Percentiles rank a stretch among this genome's conserved stretches.
Evolutionary conservation across 2,329 filamentous ascomycete species (phyloP).

Genomic region (Clathrospora elynae): DNA sequence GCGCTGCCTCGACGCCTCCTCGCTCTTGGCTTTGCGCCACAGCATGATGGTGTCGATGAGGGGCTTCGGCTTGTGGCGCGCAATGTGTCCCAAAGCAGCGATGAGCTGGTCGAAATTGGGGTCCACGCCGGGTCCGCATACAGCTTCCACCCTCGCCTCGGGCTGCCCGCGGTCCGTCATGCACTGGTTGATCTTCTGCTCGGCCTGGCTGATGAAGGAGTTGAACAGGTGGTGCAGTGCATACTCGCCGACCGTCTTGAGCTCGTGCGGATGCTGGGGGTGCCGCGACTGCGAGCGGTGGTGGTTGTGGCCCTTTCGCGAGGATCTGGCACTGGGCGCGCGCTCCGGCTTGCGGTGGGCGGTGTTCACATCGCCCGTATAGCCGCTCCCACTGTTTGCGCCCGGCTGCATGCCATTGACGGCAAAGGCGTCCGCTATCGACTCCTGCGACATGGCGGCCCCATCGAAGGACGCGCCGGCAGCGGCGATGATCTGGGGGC

Average conservation of each 20-base stretch:
- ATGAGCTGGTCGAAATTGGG: constrained; percentile 92
- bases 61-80: constrained; percentile 89
- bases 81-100: constrained; percentile 89
- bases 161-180: constrained; percentile 78
- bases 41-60: constrained; percentile 97
- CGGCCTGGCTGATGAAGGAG: constrained; percentile 95
- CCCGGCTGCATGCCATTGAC: constrained; percentile 34
- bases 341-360: constrained; percentile 50
- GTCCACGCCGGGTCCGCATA: constrained; percentile 90
- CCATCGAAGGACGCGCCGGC: constrained; percentile 46
- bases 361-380: constrained; percentile 25
- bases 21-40: constrained; percentile 95
- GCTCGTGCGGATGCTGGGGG: constrained; percentile 69
- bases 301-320: constrained; percentile 76
- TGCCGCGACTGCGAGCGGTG: constrained; percentile 73
- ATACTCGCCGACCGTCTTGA: constrained; percentile 96
- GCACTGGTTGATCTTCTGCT: constrained; percentile 91
- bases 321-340: constrained; percentile 62
- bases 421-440: constrained; percentile 45
- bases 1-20: constrained; percentile 64
- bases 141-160: constrained; percentile 82
- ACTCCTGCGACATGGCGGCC: constrained; percentile 49
- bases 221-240: constrained; percentile 96
- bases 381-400: constrained; percentile 17
- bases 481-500: constrained; percentile 78